Base-by-base conservation (phyloP, 768 basidiomycete genomes). In the Tulasnella sp. region DNA sequence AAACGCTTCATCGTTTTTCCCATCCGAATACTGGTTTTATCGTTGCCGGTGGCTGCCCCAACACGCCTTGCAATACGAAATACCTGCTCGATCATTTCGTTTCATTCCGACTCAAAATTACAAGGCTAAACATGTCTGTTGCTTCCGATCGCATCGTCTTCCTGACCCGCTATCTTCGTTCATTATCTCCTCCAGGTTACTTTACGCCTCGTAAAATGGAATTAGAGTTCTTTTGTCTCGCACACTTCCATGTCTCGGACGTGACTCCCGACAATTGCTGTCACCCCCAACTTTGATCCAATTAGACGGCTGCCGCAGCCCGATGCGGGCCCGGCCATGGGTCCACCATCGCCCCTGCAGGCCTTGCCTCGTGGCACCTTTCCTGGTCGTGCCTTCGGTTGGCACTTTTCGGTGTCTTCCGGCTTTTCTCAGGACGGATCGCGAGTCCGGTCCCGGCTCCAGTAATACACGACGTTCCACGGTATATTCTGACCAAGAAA, bases 141-240 rank as follows among this genome's bases (percentile, higher is more conserved):
- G 61, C 61, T 35, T 67, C 61, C 61, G 61, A 67, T 67, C 61
- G 61, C n/a, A 67, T 67, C 11, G 61, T 32, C 61, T 15, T 35
- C 61, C 61, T n/a, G 51, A 51, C n/a, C 51, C 51, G 23, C 51
- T 35, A 26, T 61, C 61, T 67, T 35, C 61, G 61, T 15, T 67
- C 61, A 67, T 67, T 35, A 67, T 67, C 26, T 67, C 26, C 61
- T 67, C 61, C 61, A 67, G 61, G 61, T 67, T 67, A 35, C 61
- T 67, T 67, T 67, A 20, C 61, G 9, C 61, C 61, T 67, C 61
- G 32, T 15, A 67, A 35, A 67, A 29, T 67, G 61, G 61, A 67
- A 67, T 67, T 67, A 67, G 61, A 67, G 61, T 67, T 67, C 61
- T 67, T 67, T 67, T 67, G 61, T 67, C 61, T 67, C 61, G 61